Conservation (phyloP, 2,329 filamentous ascomycete genomes). For the Fusarium fracticaudum region DNA sequence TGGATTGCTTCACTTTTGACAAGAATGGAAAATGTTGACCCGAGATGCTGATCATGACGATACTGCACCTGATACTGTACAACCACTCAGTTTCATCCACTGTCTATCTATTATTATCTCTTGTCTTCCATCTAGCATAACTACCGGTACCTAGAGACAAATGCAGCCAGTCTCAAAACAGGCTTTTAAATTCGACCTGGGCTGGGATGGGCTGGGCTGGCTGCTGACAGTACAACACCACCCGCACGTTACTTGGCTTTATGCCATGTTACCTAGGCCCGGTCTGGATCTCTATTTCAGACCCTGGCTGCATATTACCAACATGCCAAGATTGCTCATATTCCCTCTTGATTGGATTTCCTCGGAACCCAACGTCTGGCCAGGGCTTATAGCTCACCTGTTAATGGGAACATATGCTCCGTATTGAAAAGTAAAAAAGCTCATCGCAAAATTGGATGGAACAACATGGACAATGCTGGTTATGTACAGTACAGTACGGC, state of each 20-base stretch:
- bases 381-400: slow-evolving; percentile 7
- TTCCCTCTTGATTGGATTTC: slow-evolving; percentile 11
- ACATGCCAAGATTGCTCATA: slow-evolving; percentile 25
- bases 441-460: slow-evolving; percentile 8
- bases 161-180: slow-evolving; percentile 26
- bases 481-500: neutral
- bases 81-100: neutral
- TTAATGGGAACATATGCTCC: slow-evolving; percentile 11
- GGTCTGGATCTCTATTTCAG: slow-evolving; percentile 34
- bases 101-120: neutral
- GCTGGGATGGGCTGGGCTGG: neutral
- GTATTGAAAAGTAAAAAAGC: slow-evolving; percentile 5
- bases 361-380: neutral
- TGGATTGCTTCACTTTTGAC: slow-evolving; percentile 16
- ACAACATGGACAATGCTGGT: neutral
- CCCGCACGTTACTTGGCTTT: slow-evolving; percentile 10
- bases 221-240: slow-evolving; percentile 11
- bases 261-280: slow-evolving; percentile 16
- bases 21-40: slow-evolving; percentile 29
- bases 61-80: slow-evolving; percentile 19
- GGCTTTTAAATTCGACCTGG: slow-evolving; percentile 22
- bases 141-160: neutral
- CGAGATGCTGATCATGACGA: slow-evolving; percentile 32
- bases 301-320: slow-evolving; percentile 30
- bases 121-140: neutral